Percentiles rank a stretch among this genome's conserved stretches.
These are phyloP conservation scores for Gynostemma pentaphyllum DNA, from an alignment of 306 rosid genomes.

Conservation along the genomic window DNA sequence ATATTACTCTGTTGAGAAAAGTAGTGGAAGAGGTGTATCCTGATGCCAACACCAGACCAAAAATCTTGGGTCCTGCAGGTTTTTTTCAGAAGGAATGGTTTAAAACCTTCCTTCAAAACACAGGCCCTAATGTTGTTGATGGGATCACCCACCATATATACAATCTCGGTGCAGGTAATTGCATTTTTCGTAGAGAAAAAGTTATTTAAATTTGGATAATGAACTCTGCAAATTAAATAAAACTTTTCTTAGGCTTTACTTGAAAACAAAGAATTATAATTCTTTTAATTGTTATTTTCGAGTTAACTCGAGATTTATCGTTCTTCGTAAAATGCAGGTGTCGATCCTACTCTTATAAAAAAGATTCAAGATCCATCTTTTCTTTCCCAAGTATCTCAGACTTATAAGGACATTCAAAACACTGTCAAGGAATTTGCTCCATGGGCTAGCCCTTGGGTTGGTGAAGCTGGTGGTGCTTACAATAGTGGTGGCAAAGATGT, in stretches of 20 bases:
- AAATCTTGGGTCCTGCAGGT: constrained; percentile 55
- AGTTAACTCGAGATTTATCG: too few species aligned
- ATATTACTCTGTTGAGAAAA: constrained; percentile 24
- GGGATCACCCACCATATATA: constrained; percentile 57
- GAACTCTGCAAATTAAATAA: too few species aligned
- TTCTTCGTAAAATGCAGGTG: constrained; percentile 32
- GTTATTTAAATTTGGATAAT: too few species aligned
- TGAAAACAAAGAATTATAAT: too few species aligned
- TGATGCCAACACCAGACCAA: constrained; percentile 28
- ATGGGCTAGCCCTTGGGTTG: constrained; percentile 52
- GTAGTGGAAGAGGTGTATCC: constrained; percentile 27
- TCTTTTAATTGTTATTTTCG: too few species aligned
- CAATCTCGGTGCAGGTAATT: constrained; percentile 62
- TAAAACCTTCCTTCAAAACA: constrained; percentile 28
- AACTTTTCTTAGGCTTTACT: too few species aligned
- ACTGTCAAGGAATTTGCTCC: constrained; percentile 21
- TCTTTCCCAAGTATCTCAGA: constrained; percentile 30
- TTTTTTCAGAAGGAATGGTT: constrained; percentile 50
- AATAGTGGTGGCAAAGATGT: constrained; percentile 61
- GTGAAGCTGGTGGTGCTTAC: constrained; percentile 70
- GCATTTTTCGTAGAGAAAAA: too few species aligned
- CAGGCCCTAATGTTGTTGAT: constrained; percentile 34
- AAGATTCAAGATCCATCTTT: constrained; percentile 44
- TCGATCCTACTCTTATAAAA: constrained; percentile 30
- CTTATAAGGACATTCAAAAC: constrained; percentile 19